These are phyloP conservation scores for Cystofilobasidium bisporidii DNA, from an alignment of 768 basidiomycete genomes.

Conservation along the genomic window DNA sequence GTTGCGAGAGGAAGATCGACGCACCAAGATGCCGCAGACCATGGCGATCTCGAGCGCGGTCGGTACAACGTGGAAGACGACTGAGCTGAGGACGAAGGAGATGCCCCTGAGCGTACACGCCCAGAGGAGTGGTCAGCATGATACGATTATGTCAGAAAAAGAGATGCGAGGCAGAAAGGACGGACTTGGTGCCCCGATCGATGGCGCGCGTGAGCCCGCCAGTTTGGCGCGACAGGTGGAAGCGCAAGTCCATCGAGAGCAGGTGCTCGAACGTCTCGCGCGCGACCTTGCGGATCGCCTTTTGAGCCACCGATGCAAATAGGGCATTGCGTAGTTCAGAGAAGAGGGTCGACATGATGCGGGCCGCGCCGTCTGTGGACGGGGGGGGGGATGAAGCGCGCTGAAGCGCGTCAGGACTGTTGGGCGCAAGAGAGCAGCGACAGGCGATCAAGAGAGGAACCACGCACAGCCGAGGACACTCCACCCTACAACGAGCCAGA, in stretches of 20 bases:
- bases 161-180: too few relatives aligned
- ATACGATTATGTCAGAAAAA: too few relatives aligned
- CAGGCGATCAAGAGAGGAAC: neutral
- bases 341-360: conserved; percentile 80
- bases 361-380: conserved; percentile 69
- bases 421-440: neutral
- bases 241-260: conserved; percentile 77
- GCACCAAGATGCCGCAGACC: conserved; percentile 91
- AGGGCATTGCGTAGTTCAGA: conserved; percentile 88
- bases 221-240: conserved; percentile 86
- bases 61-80: conserved; percentile 88
- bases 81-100: conserved; percentile 82
- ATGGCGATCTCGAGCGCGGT: conserved; percentile 92
- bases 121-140: neutral
- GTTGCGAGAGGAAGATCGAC: too few relatives aligned
- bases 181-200: conserved; percentile 91
- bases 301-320: conserved; percentile 90
- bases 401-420: neutral
- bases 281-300: conserved; percentile 87
- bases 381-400: too few relatives aligned
- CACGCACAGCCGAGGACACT: conserved; percentile 77
- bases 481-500: conserved; percentile 85
- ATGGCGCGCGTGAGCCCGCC: conserved; percentile 94
- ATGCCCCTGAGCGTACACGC: conserved; percentile 59
- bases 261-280: conserved; percentile 92